A percentile compares a stretch with the other conserved stretches of the same genome.
Evolutionary conservation across 352 stramenopile species (phyloP).

Genomic region (Phytophthora capsici): DNA sequence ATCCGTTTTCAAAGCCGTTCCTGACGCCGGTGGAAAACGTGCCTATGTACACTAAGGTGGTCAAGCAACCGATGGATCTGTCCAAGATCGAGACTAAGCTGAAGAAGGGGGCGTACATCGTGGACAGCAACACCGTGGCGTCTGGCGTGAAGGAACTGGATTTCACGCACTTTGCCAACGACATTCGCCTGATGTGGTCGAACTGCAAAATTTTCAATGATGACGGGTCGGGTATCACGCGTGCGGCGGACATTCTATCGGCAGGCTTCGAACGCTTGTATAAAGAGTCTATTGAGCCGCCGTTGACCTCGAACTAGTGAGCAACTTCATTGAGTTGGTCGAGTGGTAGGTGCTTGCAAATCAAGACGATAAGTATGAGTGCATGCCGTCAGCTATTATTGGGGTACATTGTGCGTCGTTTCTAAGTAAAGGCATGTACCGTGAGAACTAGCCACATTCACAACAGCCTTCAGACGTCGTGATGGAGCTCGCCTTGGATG

Average conservation of each 20-base stretch:
- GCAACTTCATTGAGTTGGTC: slow-evolving; percentile 21
- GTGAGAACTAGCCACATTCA: slow-evolving; percentile 7
- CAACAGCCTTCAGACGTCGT: slow-evolving; percentile 12
- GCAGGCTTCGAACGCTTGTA: slow-evolving; percentile 71
- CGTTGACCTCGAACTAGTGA: slow-evolving; percentile 16
- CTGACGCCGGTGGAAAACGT: slow-evolving; percentile 78
- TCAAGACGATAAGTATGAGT: slow-evolving; percentile 33
- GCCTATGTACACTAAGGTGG: slow-evolving; percentile 72
- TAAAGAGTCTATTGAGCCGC: slow-evolving; percentile 49
- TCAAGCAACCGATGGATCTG: slow-evolving; percentile 86
- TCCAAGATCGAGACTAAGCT: slow-evolving; percentile 77
- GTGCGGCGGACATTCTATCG: slow-evolving; percentile 72
- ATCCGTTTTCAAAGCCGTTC: slow-evolving; percentile 86
- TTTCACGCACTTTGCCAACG: slow-evolving; percentile 63
- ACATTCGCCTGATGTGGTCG: slow-evolving; percentile 82
- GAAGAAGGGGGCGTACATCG: slow-evolving; percentile 58
- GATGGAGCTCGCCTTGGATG: slow-evolving; percentile 85
- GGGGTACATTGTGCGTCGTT: slow-evolving; percentile 7
- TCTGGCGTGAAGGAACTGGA: slow-evolving; percentile 50
- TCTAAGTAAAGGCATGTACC: slow-evolving; percentile 32
- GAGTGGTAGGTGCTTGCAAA: slow-evolving; percentile 25
- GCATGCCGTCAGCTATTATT: slow-evolving; percentile 31
- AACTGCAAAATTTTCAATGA: slow-evolving; percentile 90
- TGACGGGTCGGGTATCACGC: slow-evolving; percentile 79
- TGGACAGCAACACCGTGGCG: slow-evolving; percentile 40